phyloP scores from a whole-genome alignment of 441 rosid species.

The Bocquillonia castaneifolia region DNA sequence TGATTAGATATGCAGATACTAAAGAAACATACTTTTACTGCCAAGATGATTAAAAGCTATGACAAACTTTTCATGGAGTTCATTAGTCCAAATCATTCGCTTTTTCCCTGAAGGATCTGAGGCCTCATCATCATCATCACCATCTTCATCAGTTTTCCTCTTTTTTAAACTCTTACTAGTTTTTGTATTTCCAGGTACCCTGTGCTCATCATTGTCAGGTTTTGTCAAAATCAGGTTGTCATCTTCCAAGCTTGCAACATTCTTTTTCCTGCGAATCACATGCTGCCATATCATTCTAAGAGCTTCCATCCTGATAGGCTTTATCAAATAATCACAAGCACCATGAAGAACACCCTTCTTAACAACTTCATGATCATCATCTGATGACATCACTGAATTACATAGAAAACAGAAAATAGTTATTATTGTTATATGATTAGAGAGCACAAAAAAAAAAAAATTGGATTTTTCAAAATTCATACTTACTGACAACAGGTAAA shows the following conservation, averaged over 20 bases:
- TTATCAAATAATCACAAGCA: conserved; percentile 33
- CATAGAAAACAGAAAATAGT: background rate
- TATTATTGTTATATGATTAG: background rate
- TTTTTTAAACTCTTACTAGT: conserved; percentile 10
- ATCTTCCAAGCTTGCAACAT: background rate
- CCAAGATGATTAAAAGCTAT: conserved; percentile 26
- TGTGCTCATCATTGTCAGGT: background rate
- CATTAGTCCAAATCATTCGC: conserved; percentile 31
- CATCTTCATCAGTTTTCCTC: background rate
- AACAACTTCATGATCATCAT: conserved; percentile 21
- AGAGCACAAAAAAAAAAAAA: background rate
- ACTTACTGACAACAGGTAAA: conserved; percentile 38
- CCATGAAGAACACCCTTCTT: conserved; percentile 26
- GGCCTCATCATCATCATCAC: conserved; percentile 3
- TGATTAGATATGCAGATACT: background rate
- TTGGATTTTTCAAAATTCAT: background rate
- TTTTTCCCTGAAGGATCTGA: conserved; percentile 18
- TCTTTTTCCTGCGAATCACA: conserved; percentile 27
- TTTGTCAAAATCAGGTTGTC: background rate
- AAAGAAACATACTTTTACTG: conserved; percentile 24
- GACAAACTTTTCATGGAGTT: conserved; percentile 33
- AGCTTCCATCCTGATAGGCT: conserved; percentile 28
- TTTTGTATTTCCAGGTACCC: background rate
- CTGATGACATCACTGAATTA: conserved; percentile 29
- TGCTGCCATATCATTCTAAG: conserved; percentile 37